phyloP scores from a whole-genome alignment of 441 rosid species.

The Adansonia rubrostipa region DNA sequence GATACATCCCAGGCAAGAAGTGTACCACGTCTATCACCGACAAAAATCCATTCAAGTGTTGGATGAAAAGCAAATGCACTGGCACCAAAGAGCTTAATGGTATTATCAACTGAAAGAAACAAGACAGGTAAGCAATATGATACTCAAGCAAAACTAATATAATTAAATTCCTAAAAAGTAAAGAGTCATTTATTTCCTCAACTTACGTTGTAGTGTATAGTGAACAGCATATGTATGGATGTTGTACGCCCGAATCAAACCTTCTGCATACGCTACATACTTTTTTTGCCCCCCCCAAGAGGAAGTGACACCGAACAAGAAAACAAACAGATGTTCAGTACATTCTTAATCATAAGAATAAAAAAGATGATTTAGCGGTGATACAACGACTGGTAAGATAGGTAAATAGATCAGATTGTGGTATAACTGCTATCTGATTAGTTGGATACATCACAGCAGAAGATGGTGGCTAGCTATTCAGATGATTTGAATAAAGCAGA shows the following conservation, averaged over 20 bases:
- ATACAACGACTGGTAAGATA: slow-evolving; percentile 2
- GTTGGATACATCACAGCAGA: slow-evolving; percentile 4
- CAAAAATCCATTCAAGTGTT: slow-evolving; percentile 95
- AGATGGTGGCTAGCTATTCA: background rate
- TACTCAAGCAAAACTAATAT: slow-evolving; percentile 19
- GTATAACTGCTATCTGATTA: background rate
- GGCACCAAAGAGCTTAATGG: slow-evolving; percentile 95
- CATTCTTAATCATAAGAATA: slow-evolving; percentile 25
- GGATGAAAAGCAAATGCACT: slow-evolving; percentile 99
- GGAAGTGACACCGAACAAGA: slow-evolving; percentile 40
- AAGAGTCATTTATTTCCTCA: slow-evolving; percentile 15
- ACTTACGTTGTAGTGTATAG: slow-evolving; percentile 93
- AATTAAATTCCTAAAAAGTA: slow-evolving; percentile 7
- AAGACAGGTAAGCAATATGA: slow-evolving; percentile 17
- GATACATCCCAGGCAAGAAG: slow-evolving; percentile 99
- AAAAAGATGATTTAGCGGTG: slow-evolving; percentile 18
- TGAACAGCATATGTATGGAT: slow-evolving; percentile 93
- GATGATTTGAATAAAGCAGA: background rate
- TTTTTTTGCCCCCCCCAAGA: slow-evolving; percentile 25
- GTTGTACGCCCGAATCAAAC: slow-evolving; percentile 97
- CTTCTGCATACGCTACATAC: slow-evolving; percentile 99
- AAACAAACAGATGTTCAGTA: slow-evolving; percentile 22
- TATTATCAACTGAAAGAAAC: slow-evolving; percentile 78
- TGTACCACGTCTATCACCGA: slow-evolving; percentile 98
- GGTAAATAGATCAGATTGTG: slow-evolving; percentile 20